Percentiles rank a stretch among this genome's conserved stretches.
Conservation (phyloP, 768 basidiomycete species). For the Phlebiopsis gigantea region DNA sequence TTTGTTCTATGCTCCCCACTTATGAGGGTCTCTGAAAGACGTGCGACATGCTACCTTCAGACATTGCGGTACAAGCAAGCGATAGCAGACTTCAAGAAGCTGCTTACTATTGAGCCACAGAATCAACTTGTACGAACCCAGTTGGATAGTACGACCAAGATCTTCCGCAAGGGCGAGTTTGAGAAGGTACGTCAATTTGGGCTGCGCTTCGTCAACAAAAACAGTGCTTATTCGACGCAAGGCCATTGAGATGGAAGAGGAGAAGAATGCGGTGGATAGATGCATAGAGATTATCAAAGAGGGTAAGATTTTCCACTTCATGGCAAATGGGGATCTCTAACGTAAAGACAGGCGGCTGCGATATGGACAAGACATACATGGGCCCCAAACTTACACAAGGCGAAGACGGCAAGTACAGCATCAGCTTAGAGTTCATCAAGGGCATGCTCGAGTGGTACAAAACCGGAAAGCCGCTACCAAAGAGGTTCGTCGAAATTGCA, state of each 20-base stretch:
- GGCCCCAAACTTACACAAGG: conserved; percentile 67
- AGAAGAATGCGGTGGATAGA: conserved; percentile 69
- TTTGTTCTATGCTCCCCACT: not conserved
- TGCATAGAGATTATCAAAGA: conserved; percentile 77
- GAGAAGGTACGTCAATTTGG: conserved; percentile 58
- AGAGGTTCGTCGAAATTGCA: conserved; percentile 52
- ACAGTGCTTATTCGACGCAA: conserved; percentile 24
- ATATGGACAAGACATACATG: conserved; percentile 64
- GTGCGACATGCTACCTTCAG: conserved; percentile 88
- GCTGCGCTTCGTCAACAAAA: not conserved
- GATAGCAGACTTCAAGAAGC: conserved; percentile 82
- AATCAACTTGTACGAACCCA: conserved; percentile 80
- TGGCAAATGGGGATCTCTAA: not conserved
- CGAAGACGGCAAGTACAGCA: conserved; percentile 63
- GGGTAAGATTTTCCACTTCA: conserved; percentile 41
- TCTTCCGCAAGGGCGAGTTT: conserved; percentile 85
- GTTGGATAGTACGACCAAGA: conserved; percentile 83
- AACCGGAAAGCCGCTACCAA: conserved; percentile 85
- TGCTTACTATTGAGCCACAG: conserved; percentile 76
- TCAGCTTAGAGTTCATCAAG: conserved; percentile 74
- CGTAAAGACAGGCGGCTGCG: conserved; percentile 57
- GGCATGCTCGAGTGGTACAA: conserved; percentile 92
- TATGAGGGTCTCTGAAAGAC: conserved; percentile 35
- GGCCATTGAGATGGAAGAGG: conserved; percentile 93
- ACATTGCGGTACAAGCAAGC: conserved; percentile 85